These are phyloP conservation scores for Pistacia atlantica DNA, from an alignment of 345 rosid species.

Conservation along the genomic window DNA sequence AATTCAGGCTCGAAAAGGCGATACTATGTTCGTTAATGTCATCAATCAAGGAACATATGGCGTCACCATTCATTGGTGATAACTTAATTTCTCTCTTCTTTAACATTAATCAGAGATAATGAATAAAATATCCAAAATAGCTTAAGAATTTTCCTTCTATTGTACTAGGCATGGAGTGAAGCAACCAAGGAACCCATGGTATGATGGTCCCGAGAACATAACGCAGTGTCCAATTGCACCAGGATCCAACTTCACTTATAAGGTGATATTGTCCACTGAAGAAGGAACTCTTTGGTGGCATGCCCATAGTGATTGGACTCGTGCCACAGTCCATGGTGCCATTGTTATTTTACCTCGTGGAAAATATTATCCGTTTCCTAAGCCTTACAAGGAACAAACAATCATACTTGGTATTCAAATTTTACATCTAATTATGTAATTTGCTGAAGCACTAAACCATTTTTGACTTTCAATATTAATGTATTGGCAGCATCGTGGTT, in stretches of 20 bases:
- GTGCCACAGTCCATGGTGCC: not conserved
- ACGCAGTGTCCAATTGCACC: constrained; percentile 37
- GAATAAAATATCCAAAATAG: not conserved
- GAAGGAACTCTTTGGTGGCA: not conserved
- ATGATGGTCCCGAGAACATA: constrained; percentile 36
- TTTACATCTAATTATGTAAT: not conserved
- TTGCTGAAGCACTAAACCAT: too few species aligned
- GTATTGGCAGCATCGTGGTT: constrained; percentile 31
- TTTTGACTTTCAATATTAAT: not conserved
- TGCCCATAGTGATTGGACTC: not conserved
- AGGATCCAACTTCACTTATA: constrained; percentile 26
- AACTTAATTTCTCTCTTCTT: not conserved
- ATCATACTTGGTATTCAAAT: constrained; percentile 14
- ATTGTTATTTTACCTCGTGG: constrained; percentile 15
- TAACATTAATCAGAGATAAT: not conserved
- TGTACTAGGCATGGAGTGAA: constrained; percentile 38
- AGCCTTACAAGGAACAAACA: constrained; percentile 11
- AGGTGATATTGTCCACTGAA: constrained; percentile 15
- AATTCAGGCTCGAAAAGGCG: constrained; percentile 14
- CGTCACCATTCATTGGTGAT: constrained; percentile 22
- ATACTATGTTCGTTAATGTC: constrained; percentile 15
- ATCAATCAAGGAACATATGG: constrained; percentile 14
- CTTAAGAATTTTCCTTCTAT: not conserved
- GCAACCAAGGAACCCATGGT: constrained; percentile 40
- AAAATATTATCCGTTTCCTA: constrained; percentile 12